phyloP scores from a whole-genome alignment of 768 basidiomycete species.

The Psilocybe cubensis region DNA sequence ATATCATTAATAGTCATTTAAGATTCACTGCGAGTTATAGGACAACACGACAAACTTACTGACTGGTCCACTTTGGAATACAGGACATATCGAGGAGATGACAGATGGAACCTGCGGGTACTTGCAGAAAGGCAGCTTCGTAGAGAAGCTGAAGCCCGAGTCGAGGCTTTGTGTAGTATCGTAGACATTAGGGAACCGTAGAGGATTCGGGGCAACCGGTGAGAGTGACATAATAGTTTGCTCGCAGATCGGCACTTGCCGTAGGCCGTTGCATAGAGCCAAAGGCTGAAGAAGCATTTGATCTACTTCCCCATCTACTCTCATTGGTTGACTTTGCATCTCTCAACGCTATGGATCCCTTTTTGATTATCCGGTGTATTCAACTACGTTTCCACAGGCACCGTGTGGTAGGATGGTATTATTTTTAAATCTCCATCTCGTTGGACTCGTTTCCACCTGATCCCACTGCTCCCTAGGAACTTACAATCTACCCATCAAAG shows the following conservation, averaged over 20 bases:
- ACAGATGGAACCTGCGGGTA: slow-evolving; percentile 7
- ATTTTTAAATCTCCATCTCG: too few species aligned
- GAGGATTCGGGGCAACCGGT: background rate
- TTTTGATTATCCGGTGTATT: too few species aligned
- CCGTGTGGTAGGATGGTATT: too few species aligned
- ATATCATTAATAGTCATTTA: slow-evolving; percentile 13
- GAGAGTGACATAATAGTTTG: background rate
- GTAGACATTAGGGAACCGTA: background rate
- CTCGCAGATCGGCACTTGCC: background rate
- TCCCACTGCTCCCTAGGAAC: too few species aligned
- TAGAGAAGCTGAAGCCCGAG: background rate
- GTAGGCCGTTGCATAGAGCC: too few species aligned
- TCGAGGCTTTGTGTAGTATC: background rate
- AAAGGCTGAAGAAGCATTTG: too few species aligned
- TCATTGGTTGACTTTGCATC: too few species aligned
- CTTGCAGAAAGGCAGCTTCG: background rate
- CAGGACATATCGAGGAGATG: slow-evolving; percentile 32
- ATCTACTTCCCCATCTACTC: too few species aligned
- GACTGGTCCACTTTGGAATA: slow-evolving; percentile 48
- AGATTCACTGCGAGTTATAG: background rate
- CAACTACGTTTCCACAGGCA: too few species aligned
- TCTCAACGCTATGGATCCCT: too few species aligned
- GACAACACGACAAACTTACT: slow-evolving; percentile 35
- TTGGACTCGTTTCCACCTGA: too few species aligned
- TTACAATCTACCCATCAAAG: too few species aligned